Evolutionary conservation across 1,284 basidiomycete species (phyloP).

Genomic region (Tranzscheliella williamsii): DNA sequence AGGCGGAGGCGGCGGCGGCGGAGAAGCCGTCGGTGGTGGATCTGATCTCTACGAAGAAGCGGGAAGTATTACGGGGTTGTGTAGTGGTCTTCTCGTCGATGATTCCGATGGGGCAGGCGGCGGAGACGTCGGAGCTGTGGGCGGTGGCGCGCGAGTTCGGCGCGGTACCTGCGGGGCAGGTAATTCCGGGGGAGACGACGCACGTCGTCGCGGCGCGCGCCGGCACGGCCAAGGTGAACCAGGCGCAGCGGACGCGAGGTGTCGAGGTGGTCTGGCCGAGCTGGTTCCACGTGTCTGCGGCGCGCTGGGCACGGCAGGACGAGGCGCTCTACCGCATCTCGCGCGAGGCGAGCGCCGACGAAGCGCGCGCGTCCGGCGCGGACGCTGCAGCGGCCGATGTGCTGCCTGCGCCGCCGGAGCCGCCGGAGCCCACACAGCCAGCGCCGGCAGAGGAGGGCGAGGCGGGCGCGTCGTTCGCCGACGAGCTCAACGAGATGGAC

Average conservation of each 20-base stretch:
- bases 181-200: constrained; percentile 71
- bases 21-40: constrained; percentile 63
- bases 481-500: constrained; percentile 48
- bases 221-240: constrained; percentile 87
- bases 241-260: constrained; percentile 68
- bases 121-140: constrained; percentile 85
- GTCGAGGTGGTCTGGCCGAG: constrained; percentile 81
- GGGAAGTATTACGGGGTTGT: constrained; percentile 73
- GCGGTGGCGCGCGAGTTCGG: constrained; percentile 83
- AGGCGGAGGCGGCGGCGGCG: not conserved
- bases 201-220: constrained; percentile 79
- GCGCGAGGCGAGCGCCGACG: not conserved
- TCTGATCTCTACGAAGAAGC: constrained; percentile 81
- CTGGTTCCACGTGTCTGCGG: constrained; percentile 86
- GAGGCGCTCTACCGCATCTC: constrained; percentile 70
- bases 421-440: not conserved
- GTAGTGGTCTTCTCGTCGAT: constrained; percentile 89
- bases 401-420: not conserved
- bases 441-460: constrained; percentile 3
- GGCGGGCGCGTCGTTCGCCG: constrained; percentile 19
- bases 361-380: not conserved
- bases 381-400: not conserved
- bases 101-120: constrained; percentile 79
- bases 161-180: constrained; percentile 74
- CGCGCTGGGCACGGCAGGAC: constrained; percentile 75